Base-by-base conservation (phyloP, 2,329 filamentous ascomycete genomes). In the Cryphonectria parasitica region DNA sequence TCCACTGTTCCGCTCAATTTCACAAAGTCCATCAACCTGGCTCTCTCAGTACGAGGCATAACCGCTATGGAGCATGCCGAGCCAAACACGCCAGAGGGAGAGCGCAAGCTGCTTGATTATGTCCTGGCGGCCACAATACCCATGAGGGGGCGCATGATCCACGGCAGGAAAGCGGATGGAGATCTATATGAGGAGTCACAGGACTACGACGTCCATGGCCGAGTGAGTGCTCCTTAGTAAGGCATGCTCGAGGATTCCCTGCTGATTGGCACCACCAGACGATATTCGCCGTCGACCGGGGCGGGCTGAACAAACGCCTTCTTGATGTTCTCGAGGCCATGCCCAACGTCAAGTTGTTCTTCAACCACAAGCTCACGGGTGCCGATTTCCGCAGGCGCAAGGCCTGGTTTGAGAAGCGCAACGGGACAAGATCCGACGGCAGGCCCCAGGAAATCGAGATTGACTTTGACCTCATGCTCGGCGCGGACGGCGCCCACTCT, bases 11-110 rank as follows among this genome's bases (percentile, higher is more conserved):
- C 95, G 3, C 86, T 98, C 72, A 98, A 98, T 81, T 98, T 98
- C 78, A 97, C 95, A 72, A 97, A 94, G 80, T 98, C 96, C n/a
- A 99, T 99, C 84, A 99, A 99, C 78, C 83, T 99, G 69, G 95
- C 96, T 31, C 85, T 99, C 0, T 98, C 96, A 0, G 95, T 98
- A 79, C 90, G 96, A 71, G 96, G 96, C 43, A 95, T 98, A 79
- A 92, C 96, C 79, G 93, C 95, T 31, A 91, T 99, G 82, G 88
- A 88, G 67, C 85, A 92, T 75, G 89, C 92, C 1, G 69, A 72
- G 56, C 70, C 72, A 61, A 68, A 68, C 5, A 63, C 65, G 3
- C 25, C 67, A 19, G 63, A 71, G 6, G 88, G 89, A 36, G 87
- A 90, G 43, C 82, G 88, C 3, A 86, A 85, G 3, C 86, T 98